Evolutionary conservation across 352 stramenopile species (phyloP).

Genomic region (Thalassiosira ordinaria): DNA sequence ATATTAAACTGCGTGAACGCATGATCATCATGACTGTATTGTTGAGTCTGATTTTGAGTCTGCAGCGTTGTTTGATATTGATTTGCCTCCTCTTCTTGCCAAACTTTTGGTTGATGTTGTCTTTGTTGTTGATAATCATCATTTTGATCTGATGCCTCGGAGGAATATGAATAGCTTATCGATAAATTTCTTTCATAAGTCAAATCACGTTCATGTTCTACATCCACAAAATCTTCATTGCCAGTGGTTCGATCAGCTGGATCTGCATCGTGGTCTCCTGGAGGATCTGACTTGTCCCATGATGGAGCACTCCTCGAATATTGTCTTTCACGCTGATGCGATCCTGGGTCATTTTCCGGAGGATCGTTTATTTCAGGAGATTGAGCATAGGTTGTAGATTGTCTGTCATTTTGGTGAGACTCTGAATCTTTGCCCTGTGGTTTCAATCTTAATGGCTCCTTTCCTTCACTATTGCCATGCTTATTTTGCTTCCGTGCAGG

Average conservation of each 20-base stretch:
- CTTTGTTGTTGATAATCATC: neutral
- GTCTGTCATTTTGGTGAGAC: too few relatives aligned
- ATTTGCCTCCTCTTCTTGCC: neutral
- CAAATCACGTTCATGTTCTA: neutral
- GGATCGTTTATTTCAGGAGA: too few relatives aligned
- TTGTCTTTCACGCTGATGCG: too few relatives aligned
- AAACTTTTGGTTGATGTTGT: neutral
- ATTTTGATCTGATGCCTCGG: neutral
- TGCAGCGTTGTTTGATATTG: neutral
- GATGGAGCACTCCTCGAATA: too few relatives aligned
- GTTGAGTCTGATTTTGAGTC: neutral
- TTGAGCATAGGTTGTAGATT: neutral
- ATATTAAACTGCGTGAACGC: slow-evolving; percentile 15
- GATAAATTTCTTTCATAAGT: neutral
- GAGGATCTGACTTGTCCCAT: neutral
- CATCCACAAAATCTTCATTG: neutral
- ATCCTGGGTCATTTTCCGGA: too few relatives aligned
- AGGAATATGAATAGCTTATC: neutral
- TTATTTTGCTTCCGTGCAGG: neutral
- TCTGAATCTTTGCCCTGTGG: neutral
- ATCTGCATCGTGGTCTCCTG: neutral
- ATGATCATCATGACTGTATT: slow-evolving; percentile 2
- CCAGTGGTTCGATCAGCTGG: neutral
- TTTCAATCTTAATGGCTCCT: neutral
- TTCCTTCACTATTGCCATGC: neutral